These are phyloP conservation scores for Fallopia convolvulus DNA, from an alignment of 148 eudicot genomes.

Conservation along the genomic window DNA sequence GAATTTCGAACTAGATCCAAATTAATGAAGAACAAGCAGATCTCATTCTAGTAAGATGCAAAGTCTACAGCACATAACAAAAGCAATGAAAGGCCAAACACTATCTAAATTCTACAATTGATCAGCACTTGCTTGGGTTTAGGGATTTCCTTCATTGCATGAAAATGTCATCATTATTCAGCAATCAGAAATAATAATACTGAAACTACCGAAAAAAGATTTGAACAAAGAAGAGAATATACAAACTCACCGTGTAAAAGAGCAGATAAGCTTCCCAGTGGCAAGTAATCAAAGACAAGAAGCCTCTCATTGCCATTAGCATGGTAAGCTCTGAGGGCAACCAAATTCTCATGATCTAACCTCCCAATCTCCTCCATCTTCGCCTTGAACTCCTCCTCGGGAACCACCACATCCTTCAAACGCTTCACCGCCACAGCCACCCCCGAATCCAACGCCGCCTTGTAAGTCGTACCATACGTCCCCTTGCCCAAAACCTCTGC, in stretches of 20 bases:
- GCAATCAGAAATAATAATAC: not conserved
- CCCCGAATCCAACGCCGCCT: slow-evolving; percentile 75
- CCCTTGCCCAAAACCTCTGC: slow-evolving; percentile 95
- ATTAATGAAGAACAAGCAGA: not conserved
- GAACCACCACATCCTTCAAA: slow-evolving; percentile 64
- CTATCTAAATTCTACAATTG: not conserved
- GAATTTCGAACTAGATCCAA: not conserved
- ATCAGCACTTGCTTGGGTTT: not conserved
- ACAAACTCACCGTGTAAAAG: slow-evolving; percentile 62
- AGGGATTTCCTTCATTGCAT: not conserved
- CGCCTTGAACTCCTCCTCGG: slow-evolving; percentile 60
- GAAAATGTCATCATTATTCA: not conserved
- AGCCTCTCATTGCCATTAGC: slow-evolving; percentile 79
- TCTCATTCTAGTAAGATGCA: not conserved
- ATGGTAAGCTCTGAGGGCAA: slow-evolving; percentile 81
- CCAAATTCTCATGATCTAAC: slow-evolving; percentile 77
- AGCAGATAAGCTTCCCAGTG: slow-evolving; percentile 86
- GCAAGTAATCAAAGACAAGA: slow-evolving; percentile 82
- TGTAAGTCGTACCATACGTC: slow-evolving; percentile 86
- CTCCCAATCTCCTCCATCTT: slow-evolving; percentile 70
- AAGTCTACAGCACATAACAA: not conserved
- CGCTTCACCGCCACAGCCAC: slow-evolving; percentile 75
- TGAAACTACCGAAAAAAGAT: not conserved
- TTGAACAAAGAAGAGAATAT: not conserved
- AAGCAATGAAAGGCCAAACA: not conserved